A percentile compares a stretch with the other conserved stretches of the same genome.
Evolutionary conservation across 2,329 filamentous ascomycete species (phyloP).

Genomic region (Colletotrichum melonis): DNA sequence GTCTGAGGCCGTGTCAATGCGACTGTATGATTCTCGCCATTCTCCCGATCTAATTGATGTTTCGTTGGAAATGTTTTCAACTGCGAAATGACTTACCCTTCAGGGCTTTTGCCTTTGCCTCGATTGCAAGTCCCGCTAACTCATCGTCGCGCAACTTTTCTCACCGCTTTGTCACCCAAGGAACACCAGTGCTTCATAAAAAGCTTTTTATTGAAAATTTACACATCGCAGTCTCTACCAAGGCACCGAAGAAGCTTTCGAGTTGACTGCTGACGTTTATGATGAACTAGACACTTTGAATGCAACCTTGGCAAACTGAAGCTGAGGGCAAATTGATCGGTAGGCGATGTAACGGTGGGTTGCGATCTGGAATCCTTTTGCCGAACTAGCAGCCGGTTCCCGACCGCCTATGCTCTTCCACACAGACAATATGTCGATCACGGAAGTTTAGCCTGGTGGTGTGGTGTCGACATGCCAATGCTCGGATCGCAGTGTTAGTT

Average conservation of each 20-base stretch:
- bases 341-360: background rate
- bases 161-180: background rate
- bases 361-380: background rate
- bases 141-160: background rate
- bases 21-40: background rate
- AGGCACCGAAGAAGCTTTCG: background rate
- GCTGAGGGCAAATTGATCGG: background rate
- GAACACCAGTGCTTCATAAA: background rate
- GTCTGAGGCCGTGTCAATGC: background rate
- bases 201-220: background rate
- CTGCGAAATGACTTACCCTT: background rate
- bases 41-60: background rate
- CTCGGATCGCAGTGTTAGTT: background rate
- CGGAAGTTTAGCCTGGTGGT: background rate
- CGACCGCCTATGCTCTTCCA: background rate
- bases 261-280: background rate
- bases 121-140: background rate
- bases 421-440: background rate
- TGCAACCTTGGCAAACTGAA: background rate
- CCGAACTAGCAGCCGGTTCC: background rate
- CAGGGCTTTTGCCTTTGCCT: background rate
- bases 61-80: background rate
- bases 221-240: background rate
- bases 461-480: background rate
- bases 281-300: background rate